Conservation (phyloP, 306 rosid genomes). For the Prinsepia uniflora region DNA sequence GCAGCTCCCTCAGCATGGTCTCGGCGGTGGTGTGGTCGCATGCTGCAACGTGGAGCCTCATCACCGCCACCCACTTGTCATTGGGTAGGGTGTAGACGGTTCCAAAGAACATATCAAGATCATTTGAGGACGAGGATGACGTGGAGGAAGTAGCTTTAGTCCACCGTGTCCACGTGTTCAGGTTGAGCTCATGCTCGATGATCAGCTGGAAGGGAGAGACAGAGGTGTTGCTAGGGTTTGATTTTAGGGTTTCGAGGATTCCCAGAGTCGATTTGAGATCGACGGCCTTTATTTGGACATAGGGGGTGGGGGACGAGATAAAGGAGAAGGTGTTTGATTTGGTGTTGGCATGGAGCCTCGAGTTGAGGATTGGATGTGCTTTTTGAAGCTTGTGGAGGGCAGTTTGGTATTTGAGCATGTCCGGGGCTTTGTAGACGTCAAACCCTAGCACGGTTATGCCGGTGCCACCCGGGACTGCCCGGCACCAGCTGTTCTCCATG, state of each 20-base stretch:
- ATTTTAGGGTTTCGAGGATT: constrained; percentile 6
- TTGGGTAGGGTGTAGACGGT: not conserved
- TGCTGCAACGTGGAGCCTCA: constrained; percentile 47
- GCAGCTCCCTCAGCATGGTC: constrained; percentile 43
- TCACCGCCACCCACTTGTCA: constrained; percentile 27
- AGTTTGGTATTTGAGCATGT: constrained; percentile 27
- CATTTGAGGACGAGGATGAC: not conserved
- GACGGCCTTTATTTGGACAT: constrained; percentile 25
- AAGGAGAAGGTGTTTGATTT: constrained; percentile 27
- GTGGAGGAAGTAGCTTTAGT: not conserved
- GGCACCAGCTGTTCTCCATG: constrained; percentile 56
- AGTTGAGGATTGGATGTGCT: constrained; percentile 54
- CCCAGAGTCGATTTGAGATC: constrained; percentile 10
- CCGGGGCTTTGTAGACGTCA: constrained; percentile 22
- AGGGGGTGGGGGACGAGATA: constrained; percentile 31
- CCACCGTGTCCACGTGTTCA: constrained; percentile 40
- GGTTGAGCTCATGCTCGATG: constrained; percentile 50
- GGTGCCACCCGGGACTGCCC: constrained; percentile 53
- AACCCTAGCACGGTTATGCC: constrained; percentile 52
- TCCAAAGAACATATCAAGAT: constrained; percentile 39
- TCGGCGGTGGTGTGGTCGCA: constrained; percentile 59
- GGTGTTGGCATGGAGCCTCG: constrained; percentile 32
- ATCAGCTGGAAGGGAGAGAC: constrained; percentile 36
- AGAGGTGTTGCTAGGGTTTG: constrained; percentile 12
- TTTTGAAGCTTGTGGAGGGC: constrained; percentile 46